phyloP scores from a whole-genome alignment of 2,329 filamentous ascomycete genomes.

The Verticillium nonalfalfae region DNA sequence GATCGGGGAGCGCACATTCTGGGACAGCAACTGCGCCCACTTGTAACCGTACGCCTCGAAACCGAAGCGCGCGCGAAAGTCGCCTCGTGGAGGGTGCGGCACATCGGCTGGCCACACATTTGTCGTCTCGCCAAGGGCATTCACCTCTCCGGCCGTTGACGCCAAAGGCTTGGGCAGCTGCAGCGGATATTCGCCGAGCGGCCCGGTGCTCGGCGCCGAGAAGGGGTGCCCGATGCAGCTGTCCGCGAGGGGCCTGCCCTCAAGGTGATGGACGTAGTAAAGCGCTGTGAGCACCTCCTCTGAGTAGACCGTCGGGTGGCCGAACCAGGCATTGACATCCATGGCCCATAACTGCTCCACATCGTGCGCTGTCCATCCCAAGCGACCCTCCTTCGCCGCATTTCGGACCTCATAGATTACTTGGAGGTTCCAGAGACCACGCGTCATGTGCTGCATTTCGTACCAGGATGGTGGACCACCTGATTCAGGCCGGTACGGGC shows the following conservation, averaged over 20 bases:
- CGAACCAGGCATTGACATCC: background rate
- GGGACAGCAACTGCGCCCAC: background rate
- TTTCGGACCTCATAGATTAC: background rate
- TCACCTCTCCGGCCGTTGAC: too few species aligned
- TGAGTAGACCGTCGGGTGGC: background rate
- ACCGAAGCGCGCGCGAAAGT: background rate
- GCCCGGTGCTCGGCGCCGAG: background rate
- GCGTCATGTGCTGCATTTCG: slow-evolving; percentile 7
- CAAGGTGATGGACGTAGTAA: slow-evolving; percentile 1
- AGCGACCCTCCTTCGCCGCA: background rate
- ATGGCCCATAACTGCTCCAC: background rate
- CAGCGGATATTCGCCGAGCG: background rate
- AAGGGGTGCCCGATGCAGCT: background rate
- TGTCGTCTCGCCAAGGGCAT: background rate
- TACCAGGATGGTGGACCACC: slow-evolving; percentile 4
- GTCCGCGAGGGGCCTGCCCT: background rate
- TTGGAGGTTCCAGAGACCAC: slow-evolving; percentile 5
- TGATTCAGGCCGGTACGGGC: background rate
- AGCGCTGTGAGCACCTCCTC: slow-evolving; percentile 5
- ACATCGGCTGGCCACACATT: background rate
- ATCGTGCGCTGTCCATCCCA: slow-evolving; percentile 1
- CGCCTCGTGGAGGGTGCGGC: background rate
- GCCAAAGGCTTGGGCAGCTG: background rate
- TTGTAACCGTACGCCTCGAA: background rate
- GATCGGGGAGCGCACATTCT: background rate